phyloP scores from a whole-genome alignment of 768 basidiomycete genomes.

The Tricholoma furcatifolium region DNA sequence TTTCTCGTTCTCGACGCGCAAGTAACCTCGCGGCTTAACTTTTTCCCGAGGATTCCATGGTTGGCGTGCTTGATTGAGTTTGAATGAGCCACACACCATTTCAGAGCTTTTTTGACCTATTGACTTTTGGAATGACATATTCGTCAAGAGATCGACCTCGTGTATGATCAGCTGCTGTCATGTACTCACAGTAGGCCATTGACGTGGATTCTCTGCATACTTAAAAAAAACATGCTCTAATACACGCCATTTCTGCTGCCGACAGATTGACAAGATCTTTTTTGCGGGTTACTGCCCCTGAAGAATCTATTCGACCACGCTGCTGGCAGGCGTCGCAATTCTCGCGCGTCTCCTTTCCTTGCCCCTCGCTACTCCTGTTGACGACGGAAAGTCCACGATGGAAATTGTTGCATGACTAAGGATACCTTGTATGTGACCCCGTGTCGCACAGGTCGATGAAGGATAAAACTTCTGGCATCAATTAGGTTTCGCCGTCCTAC shows the following conservation, averaged over 20 bases:
- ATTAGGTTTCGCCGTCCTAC: slow-evolving; percentile 1
- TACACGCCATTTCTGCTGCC: background rate
- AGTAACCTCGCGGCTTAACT: too few relatives aligned
- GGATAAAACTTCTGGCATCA: background rate
- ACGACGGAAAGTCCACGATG: too few relatives aligned
- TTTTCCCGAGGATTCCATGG: slow-evolving; percentile 26
- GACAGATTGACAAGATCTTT: background rate
- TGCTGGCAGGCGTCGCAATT: background rate
- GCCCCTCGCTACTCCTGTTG: too few relatives aligned
- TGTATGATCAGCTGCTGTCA: slow-evolving; percentile 2
- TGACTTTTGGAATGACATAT: background rate
- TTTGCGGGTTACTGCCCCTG: background rate
- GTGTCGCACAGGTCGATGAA: too few relatives aligned
- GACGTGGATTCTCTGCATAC: background rate
- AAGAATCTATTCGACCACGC: background rate
- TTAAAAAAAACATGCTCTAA: background rate
- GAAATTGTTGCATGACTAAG: too few relatives aligned
- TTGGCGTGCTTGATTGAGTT: background rate
- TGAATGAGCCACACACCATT: background rate
- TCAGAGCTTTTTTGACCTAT: slow-evolving; percentile 5
- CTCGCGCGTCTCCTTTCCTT: background rate
- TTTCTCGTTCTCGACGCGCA: slow-evolving; percentile 9
- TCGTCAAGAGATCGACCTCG: background rate
- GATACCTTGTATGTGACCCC: too few relatives aligned
- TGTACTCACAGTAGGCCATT: slow-evolving; percentile 2